Conservation (phyloP, 2,329 filamentous ascomycete species). For the Colletotrichum spinosum region DNA sequence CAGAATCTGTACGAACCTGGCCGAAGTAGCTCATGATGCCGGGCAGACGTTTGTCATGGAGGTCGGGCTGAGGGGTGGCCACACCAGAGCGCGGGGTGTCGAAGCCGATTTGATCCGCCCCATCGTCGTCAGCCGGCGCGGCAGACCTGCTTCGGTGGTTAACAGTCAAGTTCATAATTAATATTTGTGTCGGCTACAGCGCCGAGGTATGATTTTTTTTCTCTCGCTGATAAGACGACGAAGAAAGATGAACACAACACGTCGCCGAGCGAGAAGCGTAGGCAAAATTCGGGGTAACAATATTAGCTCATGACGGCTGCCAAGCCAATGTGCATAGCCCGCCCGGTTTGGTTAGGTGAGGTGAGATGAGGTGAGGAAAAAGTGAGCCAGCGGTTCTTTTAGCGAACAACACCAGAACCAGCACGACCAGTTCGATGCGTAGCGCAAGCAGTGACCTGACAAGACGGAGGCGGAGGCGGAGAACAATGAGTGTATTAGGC, state of each 20-base stretch:
- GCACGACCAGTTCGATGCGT: no score
- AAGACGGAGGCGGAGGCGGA: background rate
- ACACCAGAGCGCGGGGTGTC: slow-evolving; percentile 91
- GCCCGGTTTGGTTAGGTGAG: slow-evolving; percentile 17
- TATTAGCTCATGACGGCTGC: slow-evolving; percentile 53
- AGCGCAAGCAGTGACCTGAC: no score
- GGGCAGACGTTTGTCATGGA: slow-evolving; percentile 92
- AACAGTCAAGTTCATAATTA: slow-evolving; percentile 57
- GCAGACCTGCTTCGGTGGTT: slow-evolving; percentile 66
- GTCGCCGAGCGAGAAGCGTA: slow-evolving; percentile 34
- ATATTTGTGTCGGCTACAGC: slow-evolving; percentile 33
- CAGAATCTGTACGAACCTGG: slow-evolving; percentile 95
- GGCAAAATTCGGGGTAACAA: slow-evolving; percentile 13
- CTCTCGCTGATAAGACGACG: slow-evolving; percentile 19
- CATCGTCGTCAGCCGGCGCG: slow-evolving; percentile 74
- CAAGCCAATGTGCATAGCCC: slow-evolving; percentile 41
- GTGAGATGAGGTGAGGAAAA: no score
- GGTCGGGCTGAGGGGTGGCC: slow-evolving; percentile 93
- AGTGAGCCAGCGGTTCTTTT: no score
- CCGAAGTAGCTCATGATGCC: slow-evolving; percentile 98
- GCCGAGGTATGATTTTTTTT: slow-evolving; percentile 30
- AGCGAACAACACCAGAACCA: no score
- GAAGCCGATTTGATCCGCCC: slow-evolving; percentile 81
- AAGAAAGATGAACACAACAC: slow-evolving; percentile 15
- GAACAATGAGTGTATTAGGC: background rate